Conservation (phyloP, 805 yeast species). For the Ogataea dorogensis region DNA sequence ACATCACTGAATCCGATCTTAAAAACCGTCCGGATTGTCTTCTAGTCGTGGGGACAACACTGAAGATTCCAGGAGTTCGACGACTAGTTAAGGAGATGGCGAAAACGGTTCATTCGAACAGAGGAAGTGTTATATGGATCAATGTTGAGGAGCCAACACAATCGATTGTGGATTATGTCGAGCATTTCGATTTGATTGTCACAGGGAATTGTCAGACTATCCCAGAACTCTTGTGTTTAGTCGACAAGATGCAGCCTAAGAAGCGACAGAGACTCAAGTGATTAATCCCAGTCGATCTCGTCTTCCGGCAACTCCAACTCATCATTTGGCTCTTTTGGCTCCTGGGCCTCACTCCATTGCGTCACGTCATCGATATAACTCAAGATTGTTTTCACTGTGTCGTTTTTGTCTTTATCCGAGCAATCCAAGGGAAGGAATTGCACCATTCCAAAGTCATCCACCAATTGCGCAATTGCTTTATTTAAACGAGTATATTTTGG, state of each 20-base stretch:
- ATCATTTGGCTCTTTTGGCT: conserved; percentile 93
- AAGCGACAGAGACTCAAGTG: conserved; percentile 2
- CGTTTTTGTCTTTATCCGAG: conserved; percentile 54
- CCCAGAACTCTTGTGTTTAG: conserved; percentile 34
- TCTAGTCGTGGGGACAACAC: conserved; percentile 79
- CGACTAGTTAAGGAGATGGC: conserved; percentile 61
- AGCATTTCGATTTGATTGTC: conserved; percentile 54
- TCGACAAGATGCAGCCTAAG: conserved; percentile 21
- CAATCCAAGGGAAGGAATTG: conserved; percentile 89
- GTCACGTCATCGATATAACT: conserved; percentile 95
- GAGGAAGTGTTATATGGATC: conserved; percentile 62
- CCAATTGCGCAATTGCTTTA: conserved; percentile 79
- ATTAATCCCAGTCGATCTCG: conserved; percentile 27
- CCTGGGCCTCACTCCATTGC: conserved; percentile 96
- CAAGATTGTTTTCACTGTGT: conserved; percentile 76
- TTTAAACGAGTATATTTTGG: conserved; percentile 70
- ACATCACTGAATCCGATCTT: conserved; percentile 65
- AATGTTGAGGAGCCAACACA: conserved; percentile 55
- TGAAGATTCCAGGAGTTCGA: conserved; percentile 75
- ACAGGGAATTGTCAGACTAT: conserved; percentile 65
- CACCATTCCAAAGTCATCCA: conserved; percentile 98
- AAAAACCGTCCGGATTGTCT: conserved; percentile 70
- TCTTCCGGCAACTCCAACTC: conserved; percentile 64
- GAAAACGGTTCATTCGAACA: conserved; percentile 51
- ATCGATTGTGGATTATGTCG: conserved; percentile 48